phyloP scores from a whole-genome alignment of 129 eudicot genomes.

The Kitagawia praeruptora region DNA sequence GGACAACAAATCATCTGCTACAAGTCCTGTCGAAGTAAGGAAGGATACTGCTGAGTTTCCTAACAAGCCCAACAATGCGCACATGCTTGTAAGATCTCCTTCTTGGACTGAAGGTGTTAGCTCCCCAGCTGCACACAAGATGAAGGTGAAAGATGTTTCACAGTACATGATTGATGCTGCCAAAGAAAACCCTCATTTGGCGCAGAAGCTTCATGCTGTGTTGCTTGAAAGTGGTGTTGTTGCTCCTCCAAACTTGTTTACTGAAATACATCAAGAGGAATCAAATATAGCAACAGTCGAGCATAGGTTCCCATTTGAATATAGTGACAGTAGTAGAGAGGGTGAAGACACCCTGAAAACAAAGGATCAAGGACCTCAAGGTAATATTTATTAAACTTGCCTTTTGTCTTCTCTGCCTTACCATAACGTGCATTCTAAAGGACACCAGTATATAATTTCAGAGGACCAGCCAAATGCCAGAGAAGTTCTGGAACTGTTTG shows the following conservation, averaged over 20 bases:
- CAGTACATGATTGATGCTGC: conserved; percentile 97
- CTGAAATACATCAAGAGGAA: conserved; percentile 52
- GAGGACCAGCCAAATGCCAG: conserved; percentile 9
- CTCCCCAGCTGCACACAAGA: conserved; percentile 70
- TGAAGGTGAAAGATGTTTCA: conserved; percentile 96
- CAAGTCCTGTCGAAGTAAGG: conserved; percentile 14
- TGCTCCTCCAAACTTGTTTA: conserved; percentile 81
- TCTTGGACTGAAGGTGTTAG: conserved; percentile 99
- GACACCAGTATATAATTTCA: conserved; percentile 12
- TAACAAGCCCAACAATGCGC: conserved; percentile 28
- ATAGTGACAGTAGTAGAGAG: conserved; percentile 23
- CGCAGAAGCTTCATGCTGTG: conserved; percentile 89
- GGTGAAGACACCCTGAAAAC: conserved; percentile 17
- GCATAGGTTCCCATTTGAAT: conserved; percentile 20
- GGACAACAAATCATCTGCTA: conserved; percentile 20
- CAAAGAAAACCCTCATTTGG: conserved; percentile 88
- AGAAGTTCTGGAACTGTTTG: conserved; percentile 11
- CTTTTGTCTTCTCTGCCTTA: conserved; percentile 61
- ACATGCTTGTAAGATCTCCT: conserved; percentile 68
- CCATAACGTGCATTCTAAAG: conserved; percentile 26
- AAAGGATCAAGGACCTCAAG: conserved; percentile 19
- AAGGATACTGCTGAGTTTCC: conserved; percentile 25
- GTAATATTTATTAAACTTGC: conserved; percentile 26
- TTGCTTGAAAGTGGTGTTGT: conserved; percentile 92
- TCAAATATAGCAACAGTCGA: conserved; percentile 5